phyloP scores from a whole-genome alignment of 2,329 filamentous ascomycete genomes.

The Aspergillus spinulosporus region DNA sequence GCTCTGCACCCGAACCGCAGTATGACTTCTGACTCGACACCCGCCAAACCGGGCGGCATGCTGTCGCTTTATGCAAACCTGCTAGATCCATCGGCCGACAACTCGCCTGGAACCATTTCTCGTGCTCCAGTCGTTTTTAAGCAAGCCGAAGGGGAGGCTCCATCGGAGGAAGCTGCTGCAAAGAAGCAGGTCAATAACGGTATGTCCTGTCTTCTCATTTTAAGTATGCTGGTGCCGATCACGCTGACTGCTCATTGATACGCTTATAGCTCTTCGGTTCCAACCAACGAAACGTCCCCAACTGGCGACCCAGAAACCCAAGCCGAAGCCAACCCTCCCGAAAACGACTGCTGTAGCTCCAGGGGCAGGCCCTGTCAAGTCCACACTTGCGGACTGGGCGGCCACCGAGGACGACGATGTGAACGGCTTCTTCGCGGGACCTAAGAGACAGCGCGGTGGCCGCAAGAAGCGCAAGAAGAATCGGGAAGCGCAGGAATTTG shows the following conservation, averaged over 20 bases:
- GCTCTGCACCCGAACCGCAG: not conserved
- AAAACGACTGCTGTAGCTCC: conserved; percentile 45
- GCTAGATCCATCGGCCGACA: conserved; percentile 56
- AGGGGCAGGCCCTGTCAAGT: conserved; percentile 58
- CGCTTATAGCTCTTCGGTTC: conserved; percentile 64
- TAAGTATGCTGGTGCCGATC: conserved; percentile 16
- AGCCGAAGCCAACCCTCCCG: conserved; percentile 62
- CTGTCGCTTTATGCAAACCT: conserved; percentile 84
- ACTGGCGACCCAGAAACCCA: conserved; percentile 60
- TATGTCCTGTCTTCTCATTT: conserved; percentile 45
- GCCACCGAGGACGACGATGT: conserved; percentile 77
- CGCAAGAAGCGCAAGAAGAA: conserved; percentile 77
- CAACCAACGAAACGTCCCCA: conserved; percentile 82
- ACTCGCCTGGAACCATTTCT: conserved; percentile 66
- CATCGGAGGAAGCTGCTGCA: conserved; percentile 51
- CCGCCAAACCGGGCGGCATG: conserved; percentile 45
- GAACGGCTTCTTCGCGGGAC: conserved; percentile 62
- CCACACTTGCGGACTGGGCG: conserved; percentile 77
- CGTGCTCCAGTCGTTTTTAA: conserved; percentile 73
- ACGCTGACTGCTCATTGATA: conserved; percentile 49
- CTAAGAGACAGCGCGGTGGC: conserved; percentile 73
- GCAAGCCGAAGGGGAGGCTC: conserved; percentile 52
- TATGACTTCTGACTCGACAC: conserved; percentile 35
- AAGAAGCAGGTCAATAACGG: conserved; percentile 68
- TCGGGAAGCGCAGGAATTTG: conserved; percentile 58